phyloP scores from a whole-genome alignment of 306 rosid species.

The Canavalia ensiformis region DNA sequence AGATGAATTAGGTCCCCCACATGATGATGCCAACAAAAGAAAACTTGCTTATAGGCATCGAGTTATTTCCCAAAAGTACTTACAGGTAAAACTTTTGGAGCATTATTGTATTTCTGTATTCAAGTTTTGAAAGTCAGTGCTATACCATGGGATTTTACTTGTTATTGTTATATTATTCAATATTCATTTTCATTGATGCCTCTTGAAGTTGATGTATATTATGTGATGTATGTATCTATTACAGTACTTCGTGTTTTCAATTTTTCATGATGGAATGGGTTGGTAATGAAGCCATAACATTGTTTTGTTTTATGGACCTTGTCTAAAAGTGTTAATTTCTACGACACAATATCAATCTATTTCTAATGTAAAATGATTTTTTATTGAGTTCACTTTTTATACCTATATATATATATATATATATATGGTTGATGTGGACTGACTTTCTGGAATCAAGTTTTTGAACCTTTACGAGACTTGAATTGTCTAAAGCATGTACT shows the following conservation, averaged over 20 bases:
- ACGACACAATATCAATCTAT: neutral
- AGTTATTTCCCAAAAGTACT: conserved; percentile 68
- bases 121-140: conserved; percentile 16
- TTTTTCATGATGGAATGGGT: conserved; percentile 17
- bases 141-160: conserved; percentile 11
- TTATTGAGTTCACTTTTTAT: conserved; percentile 5
- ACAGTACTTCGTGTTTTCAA: neutral
- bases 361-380: neutral
- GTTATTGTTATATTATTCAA: neutral
- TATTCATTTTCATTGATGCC: neutral
- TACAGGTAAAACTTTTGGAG: conserved; percentile 61
- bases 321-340: conserved; percentile 6
- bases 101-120: conserved; percentile 33
- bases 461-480: conserved; percentile 4
- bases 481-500: neutral
- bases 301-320: conserved; percentile 12
- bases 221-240: conserved; percentile 10
- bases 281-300: conserved; percentile 12
- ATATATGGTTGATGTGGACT: conserved; percentile 23
- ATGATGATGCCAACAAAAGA: conserved; percentile 70
- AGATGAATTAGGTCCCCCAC: conserved; percentile 72
- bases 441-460: neutral
- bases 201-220: conserved; percentile 1
- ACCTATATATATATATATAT: neutral
- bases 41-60: conserved; percentile 94